Percentiles rank a stretch among this genome's conserved stretches.
Conservation (phyloP, 2,329 filamentous ascomycete genomes). For the Coniochaeta hoffmannii region DNA sequence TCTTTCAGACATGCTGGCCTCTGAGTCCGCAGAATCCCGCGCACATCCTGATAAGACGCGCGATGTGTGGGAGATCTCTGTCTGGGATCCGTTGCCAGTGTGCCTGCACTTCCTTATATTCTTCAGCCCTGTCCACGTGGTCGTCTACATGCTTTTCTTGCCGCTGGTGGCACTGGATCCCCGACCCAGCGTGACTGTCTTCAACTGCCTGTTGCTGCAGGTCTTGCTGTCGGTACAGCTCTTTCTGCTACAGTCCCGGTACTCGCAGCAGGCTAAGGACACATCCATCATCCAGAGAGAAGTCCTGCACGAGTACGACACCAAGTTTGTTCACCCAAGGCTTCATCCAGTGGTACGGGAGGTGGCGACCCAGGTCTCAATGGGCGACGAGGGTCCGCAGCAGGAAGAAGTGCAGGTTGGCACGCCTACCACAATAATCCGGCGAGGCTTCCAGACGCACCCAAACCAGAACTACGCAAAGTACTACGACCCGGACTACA, state of each 20-base stretch:
- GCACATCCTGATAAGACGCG: conserved; percentile 73
- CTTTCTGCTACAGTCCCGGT: conserved; percentile 63
- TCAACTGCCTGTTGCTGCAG: conserved; percentile 74
- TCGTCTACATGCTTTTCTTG: conserved; percentile 83
- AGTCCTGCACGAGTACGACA: conserved; percentile 91
- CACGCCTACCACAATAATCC: conserved; percentile 55
- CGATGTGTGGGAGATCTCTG: conserved; percentile 89
- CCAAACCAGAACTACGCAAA: conserved; percentile 75
- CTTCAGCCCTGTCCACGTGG: conserved; percentile 89
- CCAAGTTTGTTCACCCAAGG: conserved; percentile 86
- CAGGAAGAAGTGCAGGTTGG: conserved; percentile 39
- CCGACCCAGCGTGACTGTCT: conserved; percentile 76
- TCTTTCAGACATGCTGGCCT: conserved; percentile 58
- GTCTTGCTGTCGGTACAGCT: conserved; percentile 70
- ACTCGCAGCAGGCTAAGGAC: conserved; percentile 81
- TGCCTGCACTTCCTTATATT: conserved; percentile 77
- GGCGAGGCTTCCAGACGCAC: conserved; percentile 71
- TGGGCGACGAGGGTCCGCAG: conserved; percentile 32
- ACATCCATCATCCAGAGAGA: conserved; percentile 78
- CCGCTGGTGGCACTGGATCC: conserved; percentile 70
- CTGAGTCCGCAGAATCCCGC: conserved; percentile 68
- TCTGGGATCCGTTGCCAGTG: conserved; percentile 90
- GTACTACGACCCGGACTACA: conserved; percentile 62
- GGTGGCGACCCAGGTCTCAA: conserved; percentile 72
- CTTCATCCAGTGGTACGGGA: conserved; percentile 71